Conservation (phyloP, 352 stramenopile genomes). For the Phytophthora pluvialis region DNA sequence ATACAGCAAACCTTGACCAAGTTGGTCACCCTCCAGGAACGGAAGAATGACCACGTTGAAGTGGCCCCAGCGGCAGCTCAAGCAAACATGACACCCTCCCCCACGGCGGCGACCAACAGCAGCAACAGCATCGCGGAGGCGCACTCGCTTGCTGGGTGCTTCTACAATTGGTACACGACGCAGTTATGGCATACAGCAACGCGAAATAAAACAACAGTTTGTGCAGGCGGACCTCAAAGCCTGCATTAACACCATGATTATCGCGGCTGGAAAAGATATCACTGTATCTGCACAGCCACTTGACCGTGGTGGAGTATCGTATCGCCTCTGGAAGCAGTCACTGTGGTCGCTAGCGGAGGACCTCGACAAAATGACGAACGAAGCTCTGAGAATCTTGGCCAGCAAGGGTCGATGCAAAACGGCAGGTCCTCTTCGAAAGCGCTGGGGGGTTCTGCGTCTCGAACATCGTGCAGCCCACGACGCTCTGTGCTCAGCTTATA, state of each 20-base stretch:
- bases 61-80: too few relatives aligned
- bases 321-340: conserved; percentile 21
- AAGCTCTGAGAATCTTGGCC: conserved; percentile 2
- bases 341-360: conserved; percentile 15
- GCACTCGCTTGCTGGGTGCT: too few relatives aligned
- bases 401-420: conserved; percentile 11
- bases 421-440: conserved; percentile 2
- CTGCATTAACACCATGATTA: conserved; percentile 19
- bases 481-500: conserved; percentile 11
- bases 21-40: too few relatives aligned
- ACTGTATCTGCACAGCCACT: background rate
- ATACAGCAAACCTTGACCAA: too few relatives aligned
- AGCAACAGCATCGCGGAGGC: too few relatives aligned
- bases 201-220: conserved; percentile 18
- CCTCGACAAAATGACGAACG: conserved; percentile 15
- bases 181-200: conserved; percentile 21
- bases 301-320: background rate
- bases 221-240: conserved; percentile 18
- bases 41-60: too few relatives aligned
- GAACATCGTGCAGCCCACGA: conserved; percentile 1
- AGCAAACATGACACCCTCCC: too few relatives aligned
- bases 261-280: background rate
- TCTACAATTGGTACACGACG: background rate
- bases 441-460: conserved; percentile 2
- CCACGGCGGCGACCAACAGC: too few relatives aligned